A percentile compares a stretch with the other conserved stretches of the same genome.
These are phyloP conservation scores for Penicillium sclerotigenum DNA, from an alignment of 2,329 filamentous ascomycete species.

Conservation along the genomic window DNA sequence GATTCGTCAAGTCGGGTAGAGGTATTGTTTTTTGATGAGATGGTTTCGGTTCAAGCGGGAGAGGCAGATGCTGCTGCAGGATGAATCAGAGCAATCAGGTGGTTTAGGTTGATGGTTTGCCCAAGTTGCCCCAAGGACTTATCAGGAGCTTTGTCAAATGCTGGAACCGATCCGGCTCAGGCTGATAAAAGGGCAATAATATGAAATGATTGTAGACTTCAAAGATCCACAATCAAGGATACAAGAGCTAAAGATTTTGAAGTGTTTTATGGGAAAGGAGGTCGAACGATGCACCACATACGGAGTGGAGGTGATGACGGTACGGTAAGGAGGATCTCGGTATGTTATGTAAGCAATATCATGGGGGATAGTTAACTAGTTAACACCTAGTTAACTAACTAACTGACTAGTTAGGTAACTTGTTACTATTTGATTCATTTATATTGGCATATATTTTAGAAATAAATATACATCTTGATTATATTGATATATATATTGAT, in stretches of 20 bases:
- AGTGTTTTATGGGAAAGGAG: slow-evolving; percentile 5
- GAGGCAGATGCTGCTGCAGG: background rate
- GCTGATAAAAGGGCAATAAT: background rate
- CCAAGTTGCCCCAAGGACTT: background rate
- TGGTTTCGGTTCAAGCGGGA: background rate
- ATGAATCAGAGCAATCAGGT: background rate
- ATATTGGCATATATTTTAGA: background rate
- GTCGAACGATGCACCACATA: background rate
- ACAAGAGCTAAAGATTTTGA: background rate
- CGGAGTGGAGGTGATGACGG: slow-evolving; percentile 15
- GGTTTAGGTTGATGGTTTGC: slow-evolving; percentile 4
- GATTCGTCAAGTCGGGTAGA: background rate
- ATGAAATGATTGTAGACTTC: background rate
- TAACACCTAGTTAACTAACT: background rate
- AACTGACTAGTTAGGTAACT: too few species aligned
- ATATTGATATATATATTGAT: too few species aligned
- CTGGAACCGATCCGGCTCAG: background rate
- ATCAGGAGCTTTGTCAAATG: slow-evolving; percentile 1
- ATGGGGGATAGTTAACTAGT: too few species aligned
- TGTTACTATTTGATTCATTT: too few species aligned
- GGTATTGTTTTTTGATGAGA: background rate
- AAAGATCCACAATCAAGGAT: slow-evolving; percentile 2
- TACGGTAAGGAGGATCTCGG: slow-evolving; percentile 14
- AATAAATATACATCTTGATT: background rate
- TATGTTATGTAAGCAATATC: slow-evolving; percentile 3